Evolutionary conservation across 345 rosid species (phyloP).

Genomic region (Stellera chamaejasme): DNA sequence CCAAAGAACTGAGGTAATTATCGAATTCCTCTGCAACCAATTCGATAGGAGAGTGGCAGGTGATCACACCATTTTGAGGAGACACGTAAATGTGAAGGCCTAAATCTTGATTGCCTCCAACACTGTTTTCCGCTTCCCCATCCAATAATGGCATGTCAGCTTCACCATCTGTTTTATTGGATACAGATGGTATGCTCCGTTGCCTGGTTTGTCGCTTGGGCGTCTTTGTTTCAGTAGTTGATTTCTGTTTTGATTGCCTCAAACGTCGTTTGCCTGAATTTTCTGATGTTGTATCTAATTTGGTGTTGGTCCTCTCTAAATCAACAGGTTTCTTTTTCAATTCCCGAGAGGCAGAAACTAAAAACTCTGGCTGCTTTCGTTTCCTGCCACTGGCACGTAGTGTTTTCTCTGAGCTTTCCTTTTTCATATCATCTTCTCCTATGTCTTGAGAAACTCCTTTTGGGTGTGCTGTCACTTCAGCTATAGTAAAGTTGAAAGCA

Average conservation of each 20-base stretch:
- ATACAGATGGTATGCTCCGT: conserved; percentile 3
- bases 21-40: conserved; percentile 48
- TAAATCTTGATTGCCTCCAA: conserved; percentile 7
- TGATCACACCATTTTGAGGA: conserved; percentile 16
- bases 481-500: too few relatives aligned
- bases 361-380: conserved; percentile 18
- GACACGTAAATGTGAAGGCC: conserved; percentile 30
- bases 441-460: conserved; percentile 16
- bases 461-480: conserved; percentile 3
- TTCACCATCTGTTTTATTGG: conserved; percentile 14
- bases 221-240: conserved; percentile 12
- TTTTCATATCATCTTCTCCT: conserved; percentile 14
- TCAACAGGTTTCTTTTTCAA: too few relatives aligned
- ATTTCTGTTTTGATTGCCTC: conserved; percentile 1
- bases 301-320: too few relatives aligned
- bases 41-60: conserved; percentile 14
- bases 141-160: conserved; percentile 11
- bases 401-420: conserved; percentile 13
- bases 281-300: too few relatives aligned
- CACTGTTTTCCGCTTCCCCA: conserved; percentile 9
- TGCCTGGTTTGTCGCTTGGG: conserved; percentile 22
- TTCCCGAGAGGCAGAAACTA: too few relatives aligned
- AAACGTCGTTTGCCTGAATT: too few relatives aligned
- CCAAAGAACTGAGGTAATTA: conserved; percentile 42
- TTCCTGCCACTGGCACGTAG: conserved; percentile 19